A percentile compares a stretch with the other conserved stretches of the same genome.
Evolutionary conservation across 495 filamentous ascomycete genomes (phyloP).

Genomic region (Lepidopterella palustris): DNA sequence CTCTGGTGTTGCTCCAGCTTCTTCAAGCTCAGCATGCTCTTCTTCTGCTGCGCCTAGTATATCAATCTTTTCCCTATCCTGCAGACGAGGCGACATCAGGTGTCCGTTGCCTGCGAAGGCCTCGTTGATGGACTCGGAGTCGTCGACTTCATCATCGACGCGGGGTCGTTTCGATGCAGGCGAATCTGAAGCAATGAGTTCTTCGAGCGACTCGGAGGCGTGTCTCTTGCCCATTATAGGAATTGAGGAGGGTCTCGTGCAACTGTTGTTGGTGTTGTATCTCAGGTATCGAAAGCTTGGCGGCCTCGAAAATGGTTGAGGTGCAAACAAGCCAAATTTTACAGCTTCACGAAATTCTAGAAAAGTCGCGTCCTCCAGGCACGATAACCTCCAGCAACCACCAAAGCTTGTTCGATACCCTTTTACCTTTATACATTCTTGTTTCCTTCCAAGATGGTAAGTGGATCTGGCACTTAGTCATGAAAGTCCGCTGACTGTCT

Average conservation of each 20-base stretch:
- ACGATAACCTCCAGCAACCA: conserved; percentile 7
- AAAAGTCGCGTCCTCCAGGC: conserved; percentile 26
- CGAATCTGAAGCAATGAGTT: conserved; percentile 50
- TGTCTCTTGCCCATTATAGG: conserved; percentile 64
- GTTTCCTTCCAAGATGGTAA: conserved; percentile 15
- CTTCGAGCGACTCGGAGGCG: conserved; percentile 70
- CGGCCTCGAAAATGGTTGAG: background rate
- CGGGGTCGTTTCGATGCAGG: conserved; percentile 73
- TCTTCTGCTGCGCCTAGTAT: conserved; percentile 30
- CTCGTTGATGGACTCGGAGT: conserved; percentile 33
- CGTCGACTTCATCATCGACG: conserved; percentile 49
- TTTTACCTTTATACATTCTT: background rate
- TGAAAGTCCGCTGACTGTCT: conserved; percentile 5
- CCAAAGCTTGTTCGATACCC: conserved; percentile 4
- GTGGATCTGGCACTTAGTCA: background rate
- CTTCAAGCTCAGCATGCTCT: conserved; percentile 41
- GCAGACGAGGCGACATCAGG: conserved; percentile 18
- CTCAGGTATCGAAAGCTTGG: background rate
- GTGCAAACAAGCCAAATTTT: conserved; percentile 22
- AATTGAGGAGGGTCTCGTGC: background rate
- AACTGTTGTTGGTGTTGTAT: background rate
- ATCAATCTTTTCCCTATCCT: conserved; percentile 25
- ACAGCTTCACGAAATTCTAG: conserved; percentile 15
- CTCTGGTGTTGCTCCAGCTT: conserved; percentile 37
- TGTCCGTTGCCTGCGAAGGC: conserved; percentile 36